These are phyloP conservation scores for Ambrosiella xylebori DNA, from an alignment of 2,329 filamentous ascomycete species.

Conservation along the genomic window DNA sequence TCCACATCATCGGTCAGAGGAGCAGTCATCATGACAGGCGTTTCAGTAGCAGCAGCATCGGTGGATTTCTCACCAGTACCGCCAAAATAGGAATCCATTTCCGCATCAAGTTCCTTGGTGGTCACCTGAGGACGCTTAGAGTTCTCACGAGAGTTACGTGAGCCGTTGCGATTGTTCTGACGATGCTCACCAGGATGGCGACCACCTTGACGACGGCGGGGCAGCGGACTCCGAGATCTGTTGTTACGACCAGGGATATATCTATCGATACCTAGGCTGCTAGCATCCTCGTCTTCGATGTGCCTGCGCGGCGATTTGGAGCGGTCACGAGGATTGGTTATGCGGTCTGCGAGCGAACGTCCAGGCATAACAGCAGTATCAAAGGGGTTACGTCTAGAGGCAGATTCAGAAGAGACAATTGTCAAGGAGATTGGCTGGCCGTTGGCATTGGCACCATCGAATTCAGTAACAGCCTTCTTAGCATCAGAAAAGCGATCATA, in stretches of 20 bases:
- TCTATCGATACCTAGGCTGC: slow-evolving; percentile 55
- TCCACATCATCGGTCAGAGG: slow-evolving; percentile 42
- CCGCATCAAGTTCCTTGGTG: slow-evolving; percentile 80
- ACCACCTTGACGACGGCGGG: slow-evolving; percentile 22
- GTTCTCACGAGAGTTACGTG: slow-evolving; percentile 18
- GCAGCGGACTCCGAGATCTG: slow-evolving; percentile 39
- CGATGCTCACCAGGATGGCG: slow-evolving; percentile 33
- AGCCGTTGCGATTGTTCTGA: slow-evolving; percentile 20
- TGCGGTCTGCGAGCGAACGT: slow-evolving; percentile 42
- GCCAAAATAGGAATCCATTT: slow-evolving; percentile 89
- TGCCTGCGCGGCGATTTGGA: slow-evolving; percentile 36
- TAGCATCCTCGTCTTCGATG: slow-evolving; percentile 37
- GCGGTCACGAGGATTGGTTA: slow-evolving; percentile 44
- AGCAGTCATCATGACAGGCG: neutral
- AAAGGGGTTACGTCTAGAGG: slow-evolving; percentile 34
- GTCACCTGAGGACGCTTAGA: slow-evolving; percentile 59
- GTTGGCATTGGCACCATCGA: slow-evolving; percentile 79
- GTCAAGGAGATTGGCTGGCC: slow-evolving; percentile 67
- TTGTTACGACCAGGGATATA: slow-evolving; percentile 48
- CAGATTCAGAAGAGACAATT: slow-evolving; percentile 35
- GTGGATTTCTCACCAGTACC: slow-evolving; percentile 17
- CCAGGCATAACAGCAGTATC: slow-evolving; percentile 37
- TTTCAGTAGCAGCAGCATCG: slow-evolving; percentile 13
- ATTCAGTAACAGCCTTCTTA: slow-evolving; percentile 56
- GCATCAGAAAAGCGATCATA: slow-evolving; percentile 60